These are phyloP conservation scores for Aspergillus sojae DNA, from an alignment of 2,329 filamentous ascomycete species.

Conservation along the genomic window DNA sequence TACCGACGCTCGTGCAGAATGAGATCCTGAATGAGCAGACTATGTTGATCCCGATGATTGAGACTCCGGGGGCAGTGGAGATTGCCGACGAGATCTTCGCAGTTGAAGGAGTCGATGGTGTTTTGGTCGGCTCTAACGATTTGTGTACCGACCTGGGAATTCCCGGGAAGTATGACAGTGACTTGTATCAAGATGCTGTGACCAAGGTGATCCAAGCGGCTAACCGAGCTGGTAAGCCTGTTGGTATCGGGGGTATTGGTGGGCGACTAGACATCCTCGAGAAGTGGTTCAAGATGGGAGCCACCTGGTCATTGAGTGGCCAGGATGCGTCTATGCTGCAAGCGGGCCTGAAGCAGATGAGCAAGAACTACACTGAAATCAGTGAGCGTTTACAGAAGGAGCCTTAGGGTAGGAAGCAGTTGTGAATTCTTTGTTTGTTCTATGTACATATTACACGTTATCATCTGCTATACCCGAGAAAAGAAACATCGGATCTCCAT, in stretches of 20 bases:
- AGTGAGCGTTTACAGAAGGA: background rate
- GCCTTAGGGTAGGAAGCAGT: background rate
- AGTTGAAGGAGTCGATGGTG: constrained; percentile 46
- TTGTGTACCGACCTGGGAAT: constrained; percentile 49
- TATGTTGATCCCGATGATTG: background rate
- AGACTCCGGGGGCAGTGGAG: background rate
- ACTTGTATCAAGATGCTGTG: background rate
- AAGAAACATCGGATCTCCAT: background rate
- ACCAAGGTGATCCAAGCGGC: background rate
- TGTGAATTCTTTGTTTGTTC: background rate
- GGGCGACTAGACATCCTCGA: background rate
- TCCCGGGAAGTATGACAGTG: constrained; percentile 32
- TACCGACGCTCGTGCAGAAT: background rate
- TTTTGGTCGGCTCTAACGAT: constrained; percentile 51
- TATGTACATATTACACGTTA: background rate
- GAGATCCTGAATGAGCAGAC: background rate
- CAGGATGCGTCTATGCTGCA: background rate
- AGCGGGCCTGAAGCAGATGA: background rate
- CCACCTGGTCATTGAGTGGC: background rate
- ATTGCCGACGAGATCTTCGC: constrained; percentile 35
- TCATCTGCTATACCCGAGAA: background rate
- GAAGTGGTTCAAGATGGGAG: background rate
- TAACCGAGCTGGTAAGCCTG: background rate
- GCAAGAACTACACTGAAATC: background rate
- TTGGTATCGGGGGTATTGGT: background rate